Conservation (phyloP, 2,329 filamentous ascomycete species). For the Sclerotinia trifoliorum region DNA sequence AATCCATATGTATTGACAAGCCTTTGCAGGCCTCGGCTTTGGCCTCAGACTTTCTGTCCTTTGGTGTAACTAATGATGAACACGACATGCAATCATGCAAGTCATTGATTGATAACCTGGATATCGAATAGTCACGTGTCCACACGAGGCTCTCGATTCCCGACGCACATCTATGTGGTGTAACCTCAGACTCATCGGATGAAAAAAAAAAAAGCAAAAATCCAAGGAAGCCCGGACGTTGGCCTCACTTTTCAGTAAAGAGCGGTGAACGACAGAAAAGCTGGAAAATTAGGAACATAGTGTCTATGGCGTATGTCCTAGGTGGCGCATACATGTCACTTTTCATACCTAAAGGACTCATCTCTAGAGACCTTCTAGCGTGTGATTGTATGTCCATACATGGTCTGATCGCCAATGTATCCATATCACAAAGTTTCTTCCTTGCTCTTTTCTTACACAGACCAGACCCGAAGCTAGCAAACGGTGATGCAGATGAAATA, state of each 20-base stretch:
- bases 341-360: constrained; percentile 16
- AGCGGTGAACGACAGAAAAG: constrained; percentile 32
- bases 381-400: constrained; percentile 4
- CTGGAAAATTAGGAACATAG: neutral
- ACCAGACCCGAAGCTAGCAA: constrained; percentile 17
- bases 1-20: neutral
- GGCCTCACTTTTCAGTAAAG: constrained; percentile 26
- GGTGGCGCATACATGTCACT: constrained; percentile 29
- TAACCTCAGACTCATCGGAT: constrained; percentile 25
- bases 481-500: constrained; percentile 31
- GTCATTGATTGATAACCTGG: constrained; percentile 18
- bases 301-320: constrained; percentile 20
- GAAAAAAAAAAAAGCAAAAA: constrained; percentile 5
- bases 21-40: neutral
- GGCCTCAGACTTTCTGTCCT: neutral
- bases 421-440: constrained; percentile 7
- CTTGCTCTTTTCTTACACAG: constrained; percentile 22
- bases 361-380: constrained; percentile 2
- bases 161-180: constrained; percentile 23
- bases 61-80: constrained; percentile 5
- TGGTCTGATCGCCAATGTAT: constrained; percentile 14
- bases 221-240: constrained; percentile 3
- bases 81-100: constrained; percentile 17
- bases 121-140: constrained; percentile 6
- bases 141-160: constrained; percentile 5